These are phyloP conservation scores for Gossypium lobatum DNA, from an alignment of 441 rosid species.

Conservation along the genomic window DNA sequence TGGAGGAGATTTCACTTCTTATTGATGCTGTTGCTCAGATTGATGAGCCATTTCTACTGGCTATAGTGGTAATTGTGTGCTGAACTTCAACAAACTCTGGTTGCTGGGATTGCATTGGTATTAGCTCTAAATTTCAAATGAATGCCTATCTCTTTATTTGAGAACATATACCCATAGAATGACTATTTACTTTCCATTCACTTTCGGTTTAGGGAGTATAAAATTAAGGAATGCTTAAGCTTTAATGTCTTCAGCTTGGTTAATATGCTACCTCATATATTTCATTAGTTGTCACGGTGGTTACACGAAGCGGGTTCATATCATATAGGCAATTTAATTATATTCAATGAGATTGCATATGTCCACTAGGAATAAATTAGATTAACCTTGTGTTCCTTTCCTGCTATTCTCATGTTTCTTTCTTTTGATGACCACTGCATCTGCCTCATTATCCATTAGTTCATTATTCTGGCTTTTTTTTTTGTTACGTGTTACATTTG, in stretches of 20 bases:
- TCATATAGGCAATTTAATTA: background rate
- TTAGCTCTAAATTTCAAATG: conserved; percentile 75
- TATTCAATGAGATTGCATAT: background rate
- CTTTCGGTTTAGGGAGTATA: conserved; percentile 4
- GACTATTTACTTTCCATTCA: conserved; percentile 2
- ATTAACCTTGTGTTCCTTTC: background rate
- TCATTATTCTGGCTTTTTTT: background rate
- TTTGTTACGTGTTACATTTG: background rate
- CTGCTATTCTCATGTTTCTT: background rate
- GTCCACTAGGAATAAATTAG: background rate
- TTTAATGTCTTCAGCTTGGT: background rate
- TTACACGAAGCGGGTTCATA: background rate
- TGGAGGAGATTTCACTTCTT: conserved; percentile 94
- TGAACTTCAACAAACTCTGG: conserved; percentile 97
- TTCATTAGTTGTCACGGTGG: background rate
- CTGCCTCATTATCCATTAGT: background rate
- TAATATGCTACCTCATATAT: background rate
- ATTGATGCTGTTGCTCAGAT: conserved; percentile 80
- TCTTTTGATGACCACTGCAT: background rate
- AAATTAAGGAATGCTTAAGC: conserved; percentile 3
- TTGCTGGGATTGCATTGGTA: conserved; percentile 91
- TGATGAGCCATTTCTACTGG: conserved; percentile 95
- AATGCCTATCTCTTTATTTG: conserved; percentile 28
- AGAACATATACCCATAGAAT: conserved; percentile 19
- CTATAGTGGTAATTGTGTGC: conserved; percentile 96